Evolutionary conservation across 768 basidiomycete species (phyloP).

Genomic region (Phylloporus rhodoxanthus): DNA sequence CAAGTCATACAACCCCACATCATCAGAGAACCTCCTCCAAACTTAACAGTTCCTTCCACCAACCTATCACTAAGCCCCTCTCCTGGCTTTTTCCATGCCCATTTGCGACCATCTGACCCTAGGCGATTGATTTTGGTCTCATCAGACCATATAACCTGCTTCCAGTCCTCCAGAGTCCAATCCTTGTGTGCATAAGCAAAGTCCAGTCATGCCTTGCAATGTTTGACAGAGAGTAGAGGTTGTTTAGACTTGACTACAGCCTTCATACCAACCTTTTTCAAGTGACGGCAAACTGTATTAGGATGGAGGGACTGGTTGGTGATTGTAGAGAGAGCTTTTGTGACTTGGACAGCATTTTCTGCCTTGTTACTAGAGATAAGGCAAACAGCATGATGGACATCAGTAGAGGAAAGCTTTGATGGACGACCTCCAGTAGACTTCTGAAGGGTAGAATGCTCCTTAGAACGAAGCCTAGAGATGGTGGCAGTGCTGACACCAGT

Average conservation of each 20-base stretch:
- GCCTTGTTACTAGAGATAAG: background rate
- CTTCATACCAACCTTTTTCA: background rate
- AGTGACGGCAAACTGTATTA: background rate
- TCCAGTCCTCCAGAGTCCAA: too few species aligned
- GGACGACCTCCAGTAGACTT: background rate
- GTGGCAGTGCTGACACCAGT: background rate
- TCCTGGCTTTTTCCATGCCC: too few species aligned
- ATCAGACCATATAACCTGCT: too few species aligned
- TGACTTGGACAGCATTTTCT: background rate
- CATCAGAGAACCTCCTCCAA: background rate
- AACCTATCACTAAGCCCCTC: too few species aligned
- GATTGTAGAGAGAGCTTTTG: background rate
- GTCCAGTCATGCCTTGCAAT: background rate
- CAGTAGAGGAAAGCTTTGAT: background rate
- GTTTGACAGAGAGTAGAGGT: background rate
- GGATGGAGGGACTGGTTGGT: background rate
- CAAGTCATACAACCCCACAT: background rate
- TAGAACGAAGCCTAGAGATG: background rate
- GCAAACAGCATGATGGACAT: background rate
- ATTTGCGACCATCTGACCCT: too few species aligned
- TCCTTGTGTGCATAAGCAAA: too few species aligned
- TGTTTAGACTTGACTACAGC: constrained; percentile 2
- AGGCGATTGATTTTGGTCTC: too few species aligned
- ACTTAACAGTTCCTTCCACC: background rate
- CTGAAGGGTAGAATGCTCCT: background rate